Conservation (phyloP, 805 yeast species). For the Schizosaccharomyces osmophilus region DNA sequence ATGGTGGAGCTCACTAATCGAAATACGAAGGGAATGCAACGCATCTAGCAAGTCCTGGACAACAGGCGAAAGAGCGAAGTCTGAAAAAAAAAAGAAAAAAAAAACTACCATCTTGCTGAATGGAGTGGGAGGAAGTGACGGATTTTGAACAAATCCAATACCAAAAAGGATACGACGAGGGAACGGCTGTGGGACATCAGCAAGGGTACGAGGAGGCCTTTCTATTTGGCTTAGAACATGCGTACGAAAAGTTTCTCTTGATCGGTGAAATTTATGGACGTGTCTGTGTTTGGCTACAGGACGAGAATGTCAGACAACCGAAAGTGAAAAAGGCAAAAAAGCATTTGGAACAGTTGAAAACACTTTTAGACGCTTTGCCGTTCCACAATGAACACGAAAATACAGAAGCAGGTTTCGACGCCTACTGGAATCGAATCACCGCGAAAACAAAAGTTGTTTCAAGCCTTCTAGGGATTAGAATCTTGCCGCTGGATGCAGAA, state of each 20-base stretch:
- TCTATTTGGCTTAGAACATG: slow-evolving; percentile 39
- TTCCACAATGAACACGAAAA: neutral
- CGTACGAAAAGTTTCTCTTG: slow-evolving; percentile 22
- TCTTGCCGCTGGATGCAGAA: neutral
- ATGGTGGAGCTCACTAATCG: too few species aligned
- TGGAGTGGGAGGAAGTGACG: neutral
- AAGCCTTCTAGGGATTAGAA: slow-evolving; percentile 5
- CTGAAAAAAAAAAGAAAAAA: neutral
- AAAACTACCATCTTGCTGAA: neutral
- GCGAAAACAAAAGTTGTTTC: slow-evolving; percentile 3
- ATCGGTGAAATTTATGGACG: slow-evolving; percentile 45
- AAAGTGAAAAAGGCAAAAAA: neutral
- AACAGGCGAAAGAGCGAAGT: neutral
- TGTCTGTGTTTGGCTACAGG: slow-evolving; percentile 14
- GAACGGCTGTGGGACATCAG: slow-evolving; percentile 31
- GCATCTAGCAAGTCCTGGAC: too few species aligned
- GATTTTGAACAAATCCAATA: slow-evolving; percentile 16
- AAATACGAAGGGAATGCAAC: too few species aligned
- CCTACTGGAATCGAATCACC: slow-evolving; percentile 4
- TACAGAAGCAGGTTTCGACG: neutral
- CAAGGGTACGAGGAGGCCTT: slow-evolving; percentile 54
- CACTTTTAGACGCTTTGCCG: neutral
- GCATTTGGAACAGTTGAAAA: neutral
- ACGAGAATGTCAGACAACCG: neutral
- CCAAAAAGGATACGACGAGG: slow-evolving; percentile 47